Percentiles rank a stretch among this genome's conserved stretches.
These are phyloP conservation scores for Termitomyces sp. DNA, from an alignment of 768 basidiomycete genomes.

Conservation along the genomic window DNA sequence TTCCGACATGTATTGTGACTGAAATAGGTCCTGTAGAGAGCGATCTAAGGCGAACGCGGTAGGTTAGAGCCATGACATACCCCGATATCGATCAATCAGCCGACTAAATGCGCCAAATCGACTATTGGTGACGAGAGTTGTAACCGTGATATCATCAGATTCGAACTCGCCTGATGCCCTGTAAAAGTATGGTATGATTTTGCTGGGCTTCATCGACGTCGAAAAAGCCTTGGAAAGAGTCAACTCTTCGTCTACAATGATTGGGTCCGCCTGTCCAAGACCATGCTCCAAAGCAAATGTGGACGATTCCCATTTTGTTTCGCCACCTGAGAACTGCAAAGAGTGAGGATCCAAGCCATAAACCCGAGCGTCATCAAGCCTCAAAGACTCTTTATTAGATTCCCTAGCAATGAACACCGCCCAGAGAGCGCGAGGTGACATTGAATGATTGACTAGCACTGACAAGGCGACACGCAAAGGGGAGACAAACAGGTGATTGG, in stretches of 20 bases:
- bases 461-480: constrained; percentile 24
- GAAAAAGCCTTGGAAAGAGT: constrained; percentile 69
- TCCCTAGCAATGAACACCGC: constrained; percentile 2
- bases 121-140: constrained; percentile 78
- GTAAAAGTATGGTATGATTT: constrained; percentile 79
- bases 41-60: background rate
- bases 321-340: constrained; percentile 9
- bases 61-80: constrained; percentile 24
- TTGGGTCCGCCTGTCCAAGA: constrained; percentile 25
- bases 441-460: constrained; percentile 17
- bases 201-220: constrained; percentile 63
- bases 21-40: constrained; percentile 67
- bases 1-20: constrained; percentile 71
- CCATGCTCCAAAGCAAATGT: constrained; percentile 27
- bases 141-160: constrained; percentile 72
- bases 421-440: constrained; percentile 16
- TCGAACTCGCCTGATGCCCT: constrained; percentile 53
- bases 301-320: constrained; percentile 28
- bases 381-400: constrained; percentile 5
- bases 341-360: constrained; percentile 10
- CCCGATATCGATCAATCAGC: constrained; percentile 74
- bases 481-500: constrained; percentile 29
- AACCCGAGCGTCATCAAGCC: constrained; percentile 5
- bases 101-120: constrained; percentile 67
- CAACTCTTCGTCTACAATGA: constrained; percentile 38